Base-by-base conservation (phyloP, 106 monocot species). In the Apostasia ramifera region DNA sequence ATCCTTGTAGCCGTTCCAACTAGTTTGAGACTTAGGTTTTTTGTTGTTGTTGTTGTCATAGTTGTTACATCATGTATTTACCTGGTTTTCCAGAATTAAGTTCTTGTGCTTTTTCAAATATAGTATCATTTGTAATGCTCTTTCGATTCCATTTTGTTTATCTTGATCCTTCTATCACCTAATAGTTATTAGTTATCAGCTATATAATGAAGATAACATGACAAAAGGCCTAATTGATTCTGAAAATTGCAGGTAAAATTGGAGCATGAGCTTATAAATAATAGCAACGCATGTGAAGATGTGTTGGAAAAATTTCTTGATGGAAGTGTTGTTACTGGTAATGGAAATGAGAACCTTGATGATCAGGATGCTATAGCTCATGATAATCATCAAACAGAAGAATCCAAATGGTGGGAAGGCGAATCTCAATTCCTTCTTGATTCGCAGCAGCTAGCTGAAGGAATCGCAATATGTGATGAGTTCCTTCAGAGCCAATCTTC, bases 361-460 rank as follows among this genome's bases (percentile, higher is more conserved):
- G 76, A 74, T 61, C 70, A 67, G 65, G 82, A 63, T 69, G 4
- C 14, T 14, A 66, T 77, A 43, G 76, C 68, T 66, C 76, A 68
- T 56, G 73, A 57, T 62, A 63, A 72, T 4, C 65, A 66, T 10
- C 57, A 58, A 0, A 53, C 70, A 50, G 85, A 89, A 61, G 92
- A 97, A 53, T 37, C 86, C 26, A 93, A 93, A 74, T 87, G 83
- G 85, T 93, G 93, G 89, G 87, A 93, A 70, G 87, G 85, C 49
- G 93, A 98, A 65, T 87, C 92, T 47, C 92, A 92, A 13, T 97
- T 77, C 67, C 58, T 93, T 8, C 66, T 93, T 66, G 85, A 98
- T 74, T 93, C 98, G 76, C 98, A 98, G 78, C 90, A 98, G 75
- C 78, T 98, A 53, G 98, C 90, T 51, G 92, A 89, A 53, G 87